Conservation (phyloP, 352 stramenopile genomes). For the Plasmopara halstedii region DNA sequence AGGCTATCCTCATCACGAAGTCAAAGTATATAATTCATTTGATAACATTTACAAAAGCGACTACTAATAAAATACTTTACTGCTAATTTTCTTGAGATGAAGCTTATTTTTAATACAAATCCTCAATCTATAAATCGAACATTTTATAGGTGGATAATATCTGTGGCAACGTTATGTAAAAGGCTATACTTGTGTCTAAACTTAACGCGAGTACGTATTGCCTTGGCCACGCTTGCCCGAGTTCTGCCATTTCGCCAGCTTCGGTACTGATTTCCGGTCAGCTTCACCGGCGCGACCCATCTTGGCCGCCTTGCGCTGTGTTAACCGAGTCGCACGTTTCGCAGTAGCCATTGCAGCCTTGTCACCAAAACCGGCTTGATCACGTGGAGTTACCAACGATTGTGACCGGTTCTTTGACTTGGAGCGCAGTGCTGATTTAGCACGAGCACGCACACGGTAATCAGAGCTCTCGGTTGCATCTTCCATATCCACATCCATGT, state of each 20-base stretch:
- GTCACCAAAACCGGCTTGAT: constrained; percentile 59
- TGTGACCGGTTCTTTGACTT: constrained; percentile 80
- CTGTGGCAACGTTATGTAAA: no score
- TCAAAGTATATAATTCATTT: no score
- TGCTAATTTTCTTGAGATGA: no score
- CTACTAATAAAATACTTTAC: no score
- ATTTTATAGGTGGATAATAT: no score
- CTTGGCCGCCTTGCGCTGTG: constrained; percentile 76
- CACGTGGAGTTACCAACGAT: constrained; percentile 66
- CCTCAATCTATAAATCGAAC: no score
- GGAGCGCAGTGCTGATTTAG: constrained; percentile 58
- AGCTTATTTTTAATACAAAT: no score
- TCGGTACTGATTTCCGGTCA: constrained; percentile 71
- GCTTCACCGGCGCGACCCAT: constrained; percentile 72
- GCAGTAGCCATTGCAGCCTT: constrained; percentile 36
- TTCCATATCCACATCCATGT: constrained; percentile 85
- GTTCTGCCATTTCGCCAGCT: constrained; percentile 87
- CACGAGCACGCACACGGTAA: constrained; percentile 56
- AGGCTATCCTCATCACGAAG: no score
- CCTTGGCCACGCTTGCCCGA: constrained; percentile 82
- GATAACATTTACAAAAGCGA: no score
- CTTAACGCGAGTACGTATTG: constrained; percentile 73
- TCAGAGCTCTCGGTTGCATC: constrained; percentile 75
- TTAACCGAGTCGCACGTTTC: constrained; percentile 41
- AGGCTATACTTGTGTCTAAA: no score